These are phyloP conservation scores for Citrus australasica DNA, from an alignment of 345 rosid genomes.

Conservation along the genomic window DNA sequence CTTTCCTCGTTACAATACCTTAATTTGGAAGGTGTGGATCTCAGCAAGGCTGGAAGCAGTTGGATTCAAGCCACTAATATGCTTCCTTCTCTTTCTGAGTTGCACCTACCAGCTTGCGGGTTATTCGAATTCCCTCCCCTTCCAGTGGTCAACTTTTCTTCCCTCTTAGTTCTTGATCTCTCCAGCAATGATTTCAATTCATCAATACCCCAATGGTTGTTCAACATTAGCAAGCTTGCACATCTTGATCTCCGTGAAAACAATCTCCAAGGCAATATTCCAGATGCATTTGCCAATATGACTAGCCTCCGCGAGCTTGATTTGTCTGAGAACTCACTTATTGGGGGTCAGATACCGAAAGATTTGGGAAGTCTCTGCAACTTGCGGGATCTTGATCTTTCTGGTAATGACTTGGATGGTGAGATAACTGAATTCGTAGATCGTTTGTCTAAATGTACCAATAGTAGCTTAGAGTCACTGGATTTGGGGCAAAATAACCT, in stretches of 20 bases:
- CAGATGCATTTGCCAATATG: background rate
- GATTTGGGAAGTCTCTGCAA: constrained; percentile 11
- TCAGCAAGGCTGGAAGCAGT: constrained; percentile 9
- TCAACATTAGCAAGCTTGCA: constrained; percentile 11
- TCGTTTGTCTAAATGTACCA: constrained; percentile 13
- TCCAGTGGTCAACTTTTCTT: constrained; percentile 12
- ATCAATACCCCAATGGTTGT: constrained; percentile 19
- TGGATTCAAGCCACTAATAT: constrained; percentile 29
- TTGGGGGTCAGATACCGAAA: background rate
- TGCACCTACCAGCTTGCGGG: constrained; percentile 23
- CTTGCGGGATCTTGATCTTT: constrained; percentile 12
- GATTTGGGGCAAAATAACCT: constrained; percentile 21
- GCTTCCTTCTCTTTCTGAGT: constrained; percentile 33
- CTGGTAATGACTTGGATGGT: constrained; percentile 8
- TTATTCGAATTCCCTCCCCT: constrained; percentile 18
- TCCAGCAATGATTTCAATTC: constrained; percentile 28
- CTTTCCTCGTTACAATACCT: constrained; percentile 24
- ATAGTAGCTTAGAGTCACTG: constrained; percentile 14
- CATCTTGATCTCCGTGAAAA: constrained; percentile 19
- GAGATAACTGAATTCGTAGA: constrained; percentile 2
- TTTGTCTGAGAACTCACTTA: constrained; percentile 4
- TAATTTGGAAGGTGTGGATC: constrained; percentile 18
- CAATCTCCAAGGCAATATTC: constrained; percentile 5
- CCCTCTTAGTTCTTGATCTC: constrained; percentile 26
- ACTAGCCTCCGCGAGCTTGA: constrained; percentile 5